Evolutionary conservation across 1,284 basidiomycete species (phyloP), one percentile per base, ranked within the genome.

Genomic region (Trametes versicolor): DNA sequence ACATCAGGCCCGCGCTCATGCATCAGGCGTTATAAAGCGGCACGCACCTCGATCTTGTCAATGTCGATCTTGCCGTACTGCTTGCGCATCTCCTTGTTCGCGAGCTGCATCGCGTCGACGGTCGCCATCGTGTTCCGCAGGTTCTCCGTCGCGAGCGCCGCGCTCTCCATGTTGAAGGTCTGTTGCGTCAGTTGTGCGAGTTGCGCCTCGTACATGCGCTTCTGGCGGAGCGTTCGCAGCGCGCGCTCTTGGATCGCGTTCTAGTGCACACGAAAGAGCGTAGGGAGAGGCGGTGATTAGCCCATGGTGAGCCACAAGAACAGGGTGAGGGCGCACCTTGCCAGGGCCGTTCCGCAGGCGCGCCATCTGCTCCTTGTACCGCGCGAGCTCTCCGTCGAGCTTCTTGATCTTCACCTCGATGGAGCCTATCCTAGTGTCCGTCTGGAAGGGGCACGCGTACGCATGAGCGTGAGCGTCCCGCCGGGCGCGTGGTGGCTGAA

Each of bases 91-190:
- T 99, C 96, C 82, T 98, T 98, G 82, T 99, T 99, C 21, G 98
- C 97, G n/a, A 87, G 78, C 76, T 96, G 90, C 97, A 99, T 99
- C 6, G 96, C 98, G 74, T 98, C 96, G 25, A 99, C 91, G 0
- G 98, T 99, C n/a, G 96, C 97, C 98, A 99, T 99, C 72, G 98
- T 99, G 76, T 99, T 99, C 68, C 96, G 89, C 71, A 99, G 80
- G 79, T 99, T 99, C 80, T 99, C 98, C 4, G 97, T 99, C 19
- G 96, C 93, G 78, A 99, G 90, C 12, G 93, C 89, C 27, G 97
- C 94, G 68, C 95, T 97, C 81, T 99, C 97, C 95, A 99, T 99
- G 80, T 99, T 99, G 84, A 96, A 99, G 25, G 94, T 92, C 79
- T 99, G 98, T 77, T 99, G 98, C 54, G 93, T 85, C 15, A 99